Base-by-base conservation (phyloP, 2,329 filamentous ascomycete species). In the Acarospora socialis region DNA sequence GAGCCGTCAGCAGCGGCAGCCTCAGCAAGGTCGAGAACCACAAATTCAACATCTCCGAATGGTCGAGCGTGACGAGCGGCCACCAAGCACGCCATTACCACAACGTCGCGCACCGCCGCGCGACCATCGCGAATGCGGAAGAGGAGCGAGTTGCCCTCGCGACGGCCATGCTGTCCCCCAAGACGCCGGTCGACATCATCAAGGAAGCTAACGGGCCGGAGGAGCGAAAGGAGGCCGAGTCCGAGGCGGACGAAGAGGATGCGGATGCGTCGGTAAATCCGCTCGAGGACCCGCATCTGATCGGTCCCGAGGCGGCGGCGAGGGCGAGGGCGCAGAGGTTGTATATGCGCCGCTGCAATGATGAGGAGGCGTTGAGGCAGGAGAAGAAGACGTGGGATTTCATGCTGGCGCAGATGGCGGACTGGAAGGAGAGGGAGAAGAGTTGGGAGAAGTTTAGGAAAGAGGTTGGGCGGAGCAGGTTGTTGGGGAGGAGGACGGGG, bases 201-300 rank as follows among this genome's bases (percentile, higher is more conserved):
- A n/a, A n/a, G n/a, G n/a, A n/a, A n/a, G n/a, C n/a, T n/a, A n/a
- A n/a, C n/a, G n/a, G n/a, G n/a, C n/a, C n/a, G n/a, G n/a, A n/a
- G n/a, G n/a, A n/a, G n/a, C n/a, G n/a, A n/a, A n/a, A n/a, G n/a
- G n/a, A n/a, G n/a, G n/a, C n/a, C n/a, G n/a, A n/a, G n/a, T n/a
- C n/a, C n/a, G 21, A 36, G 18, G 32, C 32, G 12, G 39, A 37
- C 10, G 35, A 37, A 22, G 23, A 29, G 30, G 24, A 35, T n/a
- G 30, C 12, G 8, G 19, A 8, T 2, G 42, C 41, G 14, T 52
- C 52, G 21, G 25, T 59, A 22, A 59, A 65, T 5, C 73, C 71
- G 3, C 59, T 75, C 12, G 76, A 81, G 52, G 76, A 80, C 42
- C 75, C 74, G 0, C 65, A 74, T 35, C 56, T 80, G 7, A 76